Evolutionary conservation across 1,284 basidiomycete genomes (phyloP).

Genomic region (Polyporus tsugae): DNA sequence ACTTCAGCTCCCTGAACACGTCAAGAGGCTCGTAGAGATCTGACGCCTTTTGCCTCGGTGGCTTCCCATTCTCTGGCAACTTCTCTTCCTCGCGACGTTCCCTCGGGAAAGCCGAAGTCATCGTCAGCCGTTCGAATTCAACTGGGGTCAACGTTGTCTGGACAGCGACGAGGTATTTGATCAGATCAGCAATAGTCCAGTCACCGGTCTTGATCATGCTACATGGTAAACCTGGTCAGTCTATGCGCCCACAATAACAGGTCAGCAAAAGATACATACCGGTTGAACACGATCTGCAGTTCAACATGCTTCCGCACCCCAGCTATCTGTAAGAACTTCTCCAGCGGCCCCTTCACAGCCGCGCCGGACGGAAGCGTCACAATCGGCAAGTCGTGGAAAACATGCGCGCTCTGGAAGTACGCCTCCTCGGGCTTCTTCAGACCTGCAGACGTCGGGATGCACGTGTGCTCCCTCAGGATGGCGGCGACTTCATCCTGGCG

Average conservation of each 20-base stretch:
- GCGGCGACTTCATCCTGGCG: constrained; percentile 66
- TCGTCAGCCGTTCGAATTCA: constrained; percentile 78
- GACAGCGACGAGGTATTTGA: constrained; percentile 91
- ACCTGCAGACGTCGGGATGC: constrained; percentile 88
- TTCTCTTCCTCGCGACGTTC: constrained; percentile 54
- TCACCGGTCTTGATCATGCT: constrained; percentile 89
- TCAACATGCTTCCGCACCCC: constrained; percentile 95
- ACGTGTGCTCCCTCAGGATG: constrained; percentile 70
- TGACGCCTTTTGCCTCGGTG: constrained; percentile 64
- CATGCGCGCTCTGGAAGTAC: constrained; percentile 89
- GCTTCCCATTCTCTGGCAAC: constrained; percentile 41
- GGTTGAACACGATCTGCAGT: constrained; percentile 85
- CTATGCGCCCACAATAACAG: constrained; percentile 8
- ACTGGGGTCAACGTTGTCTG: constrained; percentile 71
- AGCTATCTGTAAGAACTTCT: constrained; percentile 80
- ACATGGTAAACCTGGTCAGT: constrained; percentile 17
- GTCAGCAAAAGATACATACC: constrained; percentile 52
- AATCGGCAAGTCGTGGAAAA: constrained; percentile 91
- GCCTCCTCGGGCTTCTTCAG: constrained; percentile 80
- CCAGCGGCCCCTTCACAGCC: constrained; percentile 77
- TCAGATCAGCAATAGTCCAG: constrained; percentile 82
- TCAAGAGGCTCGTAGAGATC: constrained; percentile 89
- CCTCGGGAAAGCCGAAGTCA: constrained; percentile 85
- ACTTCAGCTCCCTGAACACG: constrained; percentile 73
- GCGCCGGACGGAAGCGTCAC: constrained; percentile 78